These are phyloP conservation scores for Chaetomium sp. DNA, from an alignment of 2,329 filamentous ascomycete genomes.

Conservation along the genomic window DNA sequence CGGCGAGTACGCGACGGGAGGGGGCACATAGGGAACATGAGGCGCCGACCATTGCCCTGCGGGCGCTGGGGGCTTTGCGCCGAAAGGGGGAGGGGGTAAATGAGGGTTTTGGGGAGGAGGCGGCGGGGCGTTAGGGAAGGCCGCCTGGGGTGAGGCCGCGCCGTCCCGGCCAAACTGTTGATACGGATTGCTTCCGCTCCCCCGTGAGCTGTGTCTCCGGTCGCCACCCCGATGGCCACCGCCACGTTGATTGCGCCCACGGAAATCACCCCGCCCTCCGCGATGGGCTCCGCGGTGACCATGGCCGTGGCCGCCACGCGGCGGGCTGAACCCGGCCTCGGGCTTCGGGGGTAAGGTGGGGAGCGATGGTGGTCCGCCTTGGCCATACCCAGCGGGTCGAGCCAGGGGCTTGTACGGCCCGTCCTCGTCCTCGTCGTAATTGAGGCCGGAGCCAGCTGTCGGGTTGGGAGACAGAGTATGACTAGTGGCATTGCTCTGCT, in stretches of 20 bases:
- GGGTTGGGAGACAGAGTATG: conserved; percentile 8
- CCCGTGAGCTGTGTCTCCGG: conserved; percentile 42
- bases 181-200: conserved; percentile 40
- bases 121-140: conserved; percentile 22
- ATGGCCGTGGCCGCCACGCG: conserved; percentile 29
- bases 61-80: conserved; percentile 26
- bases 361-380: conserved; percentile 45
- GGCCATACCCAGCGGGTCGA: conserved; percentile 65
- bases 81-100: conserved; percentile 35
- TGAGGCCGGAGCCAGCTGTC: conserved; percentile 48
- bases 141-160: conserved; percentile 25
- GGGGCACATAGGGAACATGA: conserved; percentile 20
- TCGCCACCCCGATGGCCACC: conserved; percentile 42
- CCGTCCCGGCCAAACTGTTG: conserved; percentile 23
- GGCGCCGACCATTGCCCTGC: conserved; percentile 32
- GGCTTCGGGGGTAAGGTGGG: conserved; percentile 44
- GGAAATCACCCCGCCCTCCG: conserved; percentile 49
- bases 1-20: conserved; percentile 23
- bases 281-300: conserved; percentile 40
- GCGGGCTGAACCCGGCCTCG: conserved; percentile 39
- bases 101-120: conserved; percentile 32
- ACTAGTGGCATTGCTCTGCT: conserved; percentile 9
- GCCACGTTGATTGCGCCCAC: conserved; percentile 49
- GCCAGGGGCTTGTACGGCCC: conserved; percentile 72
- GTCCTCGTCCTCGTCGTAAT: conserved; percentile 70